phyloP scores from a whole-genome alignment of 2,329 filamentous ascomycete genomes.

The Xylariaceae sp. region DNA sequence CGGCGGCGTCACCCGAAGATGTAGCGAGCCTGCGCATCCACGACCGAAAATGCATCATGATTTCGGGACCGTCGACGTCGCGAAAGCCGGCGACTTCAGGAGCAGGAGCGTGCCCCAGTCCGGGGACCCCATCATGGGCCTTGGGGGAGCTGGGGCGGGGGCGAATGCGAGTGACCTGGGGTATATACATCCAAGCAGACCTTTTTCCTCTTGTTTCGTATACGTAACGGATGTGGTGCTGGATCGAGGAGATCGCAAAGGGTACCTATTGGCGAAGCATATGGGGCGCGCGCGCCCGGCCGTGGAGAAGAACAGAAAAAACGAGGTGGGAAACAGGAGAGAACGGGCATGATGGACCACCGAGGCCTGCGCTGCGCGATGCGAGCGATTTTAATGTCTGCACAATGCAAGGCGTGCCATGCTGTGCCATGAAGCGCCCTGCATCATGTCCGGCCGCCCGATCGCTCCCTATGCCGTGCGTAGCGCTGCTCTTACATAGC shows the following conservation, averaged over 20 bases:
- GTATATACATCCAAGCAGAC: conserved; percentile 15
- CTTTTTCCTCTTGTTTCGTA: background rate
- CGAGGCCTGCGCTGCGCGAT: background rate
- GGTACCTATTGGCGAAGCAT: background rate
- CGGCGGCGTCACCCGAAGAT: too few relatives aligned
- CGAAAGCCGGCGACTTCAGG: background rate
- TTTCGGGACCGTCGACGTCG: background rate
- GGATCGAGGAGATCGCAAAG: background rate
- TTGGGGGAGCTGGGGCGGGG: conserved; percentile 7
- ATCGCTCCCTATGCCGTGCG: too few relatives aligned
- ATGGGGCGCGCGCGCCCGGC: background rate
- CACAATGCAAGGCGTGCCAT: background rate
- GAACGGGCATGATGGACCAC: background rate
- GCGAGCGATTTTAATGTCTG: background rate
- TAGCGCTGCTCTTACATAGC: too few relatives aligned
- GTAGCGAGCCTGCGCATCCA: too few relatives aligned
- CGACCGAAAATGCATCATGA: background rate
- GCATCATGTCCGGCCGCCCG: too few relatives aligned
- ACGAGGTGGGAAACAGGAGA: background rate
- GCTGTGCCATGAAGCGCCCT: background rate
- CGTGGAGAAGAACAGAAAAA: background rate
- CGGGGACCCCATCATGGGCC: conserved; percentile 7
- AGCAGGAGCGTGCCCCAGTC: background rate
- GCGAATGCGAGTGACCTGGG: conserved; percentile 5
- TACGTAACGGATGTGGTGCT: background rate